phyloP scores from a whole-genome alignment of 192 early-diverging fungal species.

The Umbelopsis sp. region DNA sequence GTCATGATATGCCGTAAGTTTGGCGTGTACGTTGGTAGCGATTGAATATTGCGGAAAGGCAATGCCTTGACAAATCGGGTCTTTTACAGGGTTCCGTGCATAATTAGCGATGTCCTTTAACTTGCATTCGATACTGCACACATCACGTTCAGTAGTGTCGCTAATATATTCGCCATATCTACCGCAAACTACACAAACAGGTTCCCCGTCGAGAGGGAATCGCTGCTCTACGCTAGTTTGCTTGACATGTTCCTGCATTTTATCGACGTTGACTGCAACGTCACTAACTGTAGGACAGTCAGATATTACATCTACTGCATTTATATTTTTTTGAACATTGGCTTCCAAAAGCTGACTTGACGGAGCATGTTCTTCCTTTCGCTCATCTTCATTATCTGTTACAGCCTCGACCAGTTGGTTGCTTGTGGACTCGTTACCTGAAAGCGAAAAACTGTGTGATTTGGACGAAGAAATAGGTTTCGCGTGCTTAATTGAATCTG shows the following conservation, averaged over 20 bases:
- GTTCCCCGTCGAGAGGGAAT: constrained; percentile 28
- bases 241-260: constrained; percentile 17
- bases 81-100: not conserved
- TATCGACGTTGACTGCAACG: not conserved
- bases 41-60: not conserved
- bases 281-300: not conserved
- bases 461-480: not conserved
- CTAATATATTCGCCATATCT: constrained; percentile 49
- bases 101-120: constrained; percentile 29
- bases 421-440: too few species aligned
- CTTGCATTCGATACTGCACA: constrained; percentile 50
- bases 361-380: not conserved
- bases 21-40: constrained; percentile 30
- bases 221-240: constrained; percentile 34
- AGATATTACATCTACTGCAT: not conserved
- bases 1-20: constrained; percentile 44
- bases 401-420: too few species aligned
- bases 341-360: not conserved
- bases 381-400: not conserved
- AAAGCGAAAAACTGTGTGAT: not conserved
- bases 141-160: constrained; percentile 41
- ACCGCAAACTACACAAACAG: constrained; percentile 44
- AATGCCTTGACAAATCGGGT: not conserved
- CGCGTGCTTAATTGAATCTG: not conserved
- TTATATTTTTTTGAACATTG: not conserved